phyloP scores from a whole-genome alignment of 2,329 filamentous ascomycete species.

The Setomelanomma holmii region DNA sequence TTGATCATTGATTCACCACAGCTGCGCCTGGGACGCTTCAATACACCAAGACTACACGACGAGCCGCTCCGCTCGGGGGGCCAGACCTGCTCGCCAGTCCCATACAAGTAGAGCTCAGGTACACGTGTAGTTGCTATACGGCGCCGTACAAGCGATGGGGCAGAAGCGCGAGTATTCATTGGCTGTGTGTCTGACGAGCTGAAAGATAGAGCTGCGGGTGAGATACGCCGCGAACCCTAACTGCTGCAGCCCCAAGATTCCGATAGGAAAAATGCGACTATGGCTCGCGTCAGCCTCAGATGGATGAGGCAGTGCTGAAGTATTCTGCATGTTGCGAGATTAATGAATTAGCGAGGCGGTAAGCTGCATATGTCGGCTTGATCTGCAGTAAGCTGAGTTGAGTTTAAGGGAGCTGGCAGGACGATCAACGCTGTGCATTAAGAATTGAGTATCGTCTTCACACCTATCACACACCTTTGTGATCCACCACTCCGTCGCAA shows the following conservation, averaged over 20 bases:
- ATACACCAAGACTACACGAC: not conserved
- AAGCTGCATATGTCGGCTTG: not conserved
- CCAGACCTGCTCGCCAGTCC: not conserved
- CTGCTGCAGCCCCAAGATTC: not conserved
- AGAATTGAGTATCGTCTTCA: not conserved
- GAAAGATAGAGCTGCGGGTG: slow-evolving; percentile 13
- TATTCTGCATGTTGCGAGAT: not conserved
- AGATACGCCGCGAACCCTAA: slow-evolving; percentile 16
- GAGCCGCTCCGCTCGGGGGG: slow-evolving; percentile 1
- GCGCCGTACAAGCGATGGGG: not conserved
- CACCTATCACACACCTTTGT: not conserved
- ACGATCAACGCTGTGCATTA: too few species aligned
- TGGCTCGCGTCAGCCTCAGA: not conserved
- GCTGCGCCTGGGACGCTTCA: slow-evolving; percentile 2
- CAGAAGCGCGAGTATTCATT: slow-evolving; percentile 1
- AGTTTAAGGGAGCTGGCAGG: too few species aligned
- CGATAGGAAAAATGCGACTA: not conserved
- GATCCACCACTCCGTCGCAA: not conserved
- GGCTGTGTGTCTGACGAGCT: slow-evolving; percentile 8
- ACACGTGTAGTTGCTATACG: slow-evolving; percentile 6
- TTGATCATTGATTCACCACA: not conserved
- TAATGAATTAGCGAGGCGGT: not conserved
- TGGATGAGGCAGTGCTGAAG: not conserved
- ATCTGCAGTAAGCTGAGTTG: not conserved
- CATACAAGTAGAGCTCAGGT: slow-evolving; percentile 3